These are phyloP conservation scores for Cinnamomum chago DNA, from an alignment of 164 flowering plant genomes.

Conservation along the genomic window DNA sequence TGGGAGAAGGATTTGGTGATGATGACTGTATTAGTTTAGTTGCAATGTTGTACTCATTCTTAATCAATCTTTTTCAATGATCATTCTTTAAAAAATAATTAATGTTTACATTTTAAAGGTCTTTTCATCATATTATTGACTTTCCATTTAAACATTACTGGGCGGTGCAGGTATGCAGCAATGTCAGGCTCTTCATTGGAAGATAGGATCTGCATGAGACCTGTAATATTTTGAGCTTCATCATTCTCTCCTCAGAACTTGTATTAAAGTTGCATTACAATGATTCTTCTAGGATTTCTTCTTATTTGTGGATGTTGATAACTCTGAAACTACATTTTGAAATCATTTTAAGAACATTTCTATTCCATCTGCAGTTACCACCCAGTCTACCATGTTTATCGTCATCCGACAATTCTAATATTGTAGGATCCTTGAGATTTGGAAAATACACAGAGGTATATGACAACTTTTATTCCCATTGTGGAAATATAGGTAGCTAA, in stretches of 20 bases:
- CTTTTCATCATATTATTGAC: not conserved
- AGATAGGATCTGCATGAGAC: conserved; percentile 52
- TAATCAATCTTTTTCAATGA: not conserved
- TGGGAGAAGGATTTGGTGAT: too few relatives aligned
- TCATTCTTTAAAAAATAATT: not conserved
- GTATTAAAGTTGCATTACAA: too few relatives aligned
- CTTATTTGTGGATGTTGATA: too few relatives aligned
- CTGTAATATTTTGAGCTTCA: conserved; percentile 40
- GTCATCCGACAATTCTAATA: conserved; percentile 36
- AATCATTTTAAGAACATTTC: too few relatives aligned
- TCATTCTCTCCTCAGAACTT: not conserved
- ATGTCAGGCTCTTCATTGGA: conserved; percentile 68
- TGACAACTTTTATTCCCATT: conserved; percentile 2
- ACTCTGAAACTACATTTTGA: not conserved
- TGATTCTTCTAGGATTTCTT: too few relatives aligned
- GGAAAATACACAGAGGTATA: conserved; percentile 86
- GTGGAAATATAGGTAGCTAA: too few relatives aligned
- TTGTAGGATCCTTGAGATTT: conserved; percentile 51
- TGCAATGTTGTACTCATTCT: not conserved
- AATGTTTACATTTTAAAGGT: not conserved
- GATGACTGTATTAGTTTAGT: not conserved
- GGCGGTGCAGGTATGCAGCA: conserved; percentile 75
- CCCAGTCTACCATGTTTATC: conserved; percentile 73
- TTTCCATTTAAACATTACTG: not conserved
- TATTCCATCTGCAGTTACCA: conserved; percentile 41